phyloP scores from a whole-genome alignment of 257 asterid genomes.

The Forsythia suspensa region DNA sequence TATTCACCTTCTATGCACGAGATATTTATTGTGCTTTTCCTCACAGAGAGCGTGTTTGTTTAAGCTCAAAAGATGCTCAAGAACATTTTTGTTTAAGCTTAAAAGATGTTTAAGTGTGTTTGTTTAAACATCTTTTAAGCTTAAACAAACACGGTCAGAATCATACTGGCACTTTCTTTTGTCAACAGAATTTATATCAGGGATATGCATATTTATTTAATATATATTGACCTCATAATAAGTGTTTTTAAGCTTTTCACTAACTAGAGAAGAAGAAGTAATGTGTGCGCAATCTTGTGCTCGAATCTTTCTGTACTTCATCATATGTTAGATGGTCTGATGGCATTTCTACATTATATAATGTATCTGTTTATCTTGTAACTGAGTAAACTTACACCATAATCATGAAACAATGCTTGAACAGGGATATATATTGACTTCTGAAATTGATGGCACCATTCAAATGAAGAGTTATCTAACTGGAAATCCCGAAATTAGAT shows the following conservation, averaged over 20 bases:
- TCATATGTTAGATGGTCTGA: conserved; percentile 1
- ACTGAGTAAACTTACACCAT: conserved; percentile 8
- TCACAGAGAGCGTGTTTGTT: no score
- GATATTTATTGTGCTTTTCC: no score
- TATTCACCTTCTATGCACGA: no score
- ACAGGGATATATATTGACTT: conserved; percentile 90
- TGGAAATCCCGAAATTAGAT: conserved; percentile 95
- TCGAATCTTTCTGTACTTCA: conserved; percentile 8
- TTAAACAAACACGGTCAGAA: no score
- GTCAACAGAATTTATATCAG: not conserved
- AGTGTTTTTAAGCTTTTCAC: conserved; percentile 10
- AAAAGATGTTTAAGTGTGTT: no score
- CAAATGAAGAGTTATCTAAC: conserved; percentile 99
- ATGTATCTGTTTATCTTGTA: not conserved
- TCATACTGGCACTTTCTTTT: no score
- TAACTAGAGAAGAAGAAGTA: conserved; percentile 11
- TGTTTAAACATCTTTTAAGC: no score
- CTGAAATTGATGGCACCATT: conserved; percentile 98
- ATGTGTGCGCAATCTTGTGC: conserved; percentile 12
- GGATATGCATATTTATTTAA: not conserved
- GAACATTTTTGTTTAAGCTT: no score
- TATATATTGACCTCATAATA: not conserved
- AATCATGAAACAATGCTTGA: conserved; percentile 15
- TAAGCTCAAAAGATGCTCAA: no score
- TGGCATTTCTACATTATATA: not conserved